Evolutionary conservation across 805 yeast species (phyloP), one percentile per base, ranked within the genome.

Genomic region (Candida awuae): DNA sequence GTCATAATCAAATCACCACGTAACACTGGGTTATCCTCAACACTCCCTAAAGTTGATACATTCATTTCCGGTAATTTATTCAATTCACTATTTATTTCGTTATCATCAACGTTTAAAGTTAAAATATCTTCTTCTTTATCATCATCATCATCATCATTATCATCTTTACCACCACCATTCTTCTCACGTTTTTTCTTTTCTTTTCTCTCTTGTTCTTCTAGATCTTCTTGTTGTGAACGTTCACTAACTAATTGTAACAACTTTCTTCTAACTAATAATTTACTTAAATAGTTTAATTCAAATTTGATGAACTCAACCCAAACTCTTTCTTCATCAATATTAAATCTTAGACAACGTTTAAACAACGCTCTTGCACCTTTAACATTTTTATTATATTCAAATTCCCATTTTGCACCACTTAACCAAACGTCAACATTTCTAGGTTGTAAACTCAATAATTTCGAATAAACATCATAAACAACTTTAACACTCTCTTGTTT

Each of bases 371-470:
- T 73, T 17, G 97, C 88, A 33, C 94, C 88, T 54, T 81, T 78
- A 32, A 94, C 84, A 51, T 87, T 83, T 29, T 90, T 84, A 59
- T 92, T 86, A 21, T 73, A 74, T 50, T 90, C 96, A 52, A 84
- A 80, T 62, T 92, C 97, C 61, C 85, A 86, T 55, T 84, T 84
- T 22, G 97, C 96, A 18, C 96, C 97, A 52, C 85, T 75, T 31
- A 92, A 75, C 98, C 98, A 92, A 14, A 90, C 83, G 50, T 80
- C 83, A 2, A 86, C 74, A 54, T 88, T 84, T 31, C 83, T 73
- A n/a, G 98, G 97, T 56, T 92, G 97, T 46, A 87, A 63, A 59
- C 80, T 85, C 50, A 92, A 67, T 49, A 90, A 67, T 42, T 76
- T 74, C 6, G 88, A 79, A 58, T 87, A 85, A 7, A 85, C 77